Evolutionary conservation across 2,329 filamentous ascomycete species (phyloP).

Genomic region (Gaeumannomyces sp.): DNA sequence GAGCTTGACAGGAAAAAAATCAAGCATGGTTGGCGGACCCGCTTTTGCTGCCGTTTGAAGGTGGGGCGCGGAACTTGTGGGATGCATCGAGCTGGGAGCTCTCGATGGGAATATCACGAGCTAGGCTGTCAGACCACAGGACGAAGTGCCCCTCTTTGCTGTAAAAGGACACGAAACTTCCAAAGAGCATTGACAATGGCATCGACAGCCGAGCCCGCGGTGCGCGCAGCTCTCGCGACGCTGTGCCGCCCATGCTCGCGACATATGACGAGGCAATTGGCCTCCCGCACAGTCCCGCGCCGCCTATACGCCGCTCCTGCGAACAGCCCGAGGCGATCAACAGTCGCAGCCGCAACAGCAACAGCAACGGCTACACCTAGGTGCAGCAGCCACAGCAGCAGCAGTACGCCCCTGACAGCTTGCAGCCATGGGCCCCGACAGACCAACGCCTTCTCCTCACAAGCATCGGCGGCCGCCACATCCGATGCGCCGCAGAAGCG

Average conservation of each 20-base stretch:
- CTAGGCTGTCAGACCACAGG: not conserved
- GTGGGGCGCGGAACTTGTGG: not conserved
- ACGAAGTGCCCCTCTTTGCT: not conserved
- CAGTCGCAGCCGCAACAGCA: not conserved
- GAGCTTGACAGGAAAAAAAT: conserved; percentile 7
- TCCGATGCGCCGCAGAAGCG: conserved; percentile 20
- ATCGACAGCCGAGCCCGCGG: conserved; percentile 28
- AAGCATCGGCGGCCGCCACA: conserved; percentile 17
- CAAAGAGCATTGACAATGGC: conserved; percentile 16
- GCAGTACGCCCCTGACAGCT: not conserved
- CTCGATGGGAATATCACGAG: not conserved
- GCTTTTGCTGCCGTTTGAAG: not conserved
- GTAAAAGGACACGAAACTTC: not conserved
- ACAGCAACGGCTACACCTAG: not conserved
- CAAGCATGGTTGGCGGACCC: not conserved
- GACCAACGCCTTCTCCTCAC: conserved; percentile 7
- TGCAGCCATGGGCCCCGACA: not conserved
- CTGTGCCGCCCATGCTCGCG: conserved; percentile 35
- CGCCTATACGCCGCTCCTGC: conserved; percentile 12
- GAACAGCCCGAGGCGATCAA: conserved; percentile 16
- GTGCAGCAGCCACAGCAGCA: not conserved
- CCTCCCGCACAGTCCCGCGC: not conserved
- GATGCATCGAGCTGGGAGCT: not conserved
- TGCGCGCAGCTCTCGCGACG: conserved; percentile 32
- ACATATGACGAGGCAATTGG: conserved; percentile 19